Base-by-base conservation (phyloP, 371 early-diverging fungal species). In the Haplosporangium sp. region DNA sequence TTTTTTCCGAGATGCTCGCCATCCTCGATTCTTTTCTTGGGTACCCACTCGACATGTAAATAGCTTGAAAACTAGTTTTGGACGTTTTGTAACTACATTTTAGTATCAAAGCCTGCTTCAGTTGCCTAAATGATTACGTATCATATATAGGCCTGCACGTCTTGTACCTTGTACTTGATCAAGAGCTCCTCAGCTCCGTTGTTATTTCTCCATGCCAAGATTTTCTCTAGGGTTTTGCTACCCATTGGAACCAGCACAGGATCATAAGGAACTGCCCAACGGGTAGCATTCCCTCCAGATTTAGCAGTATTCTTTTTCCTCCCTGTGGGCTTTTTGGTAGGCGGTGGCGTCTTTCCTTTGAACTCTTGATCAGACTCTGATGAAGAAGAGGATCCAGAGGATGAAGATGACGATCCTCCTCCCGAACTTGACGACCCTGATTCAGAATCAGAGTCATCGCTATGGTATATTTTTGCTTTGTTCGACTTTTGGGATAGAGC, bases 31-130 rank as follows among this genome's bases (percentile, higher is more conserved):
- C 83, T 86, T 34, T 85, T 76, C 53, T 89, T 72, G 11, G 90
- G 86, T 1, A 97, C 89, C 96, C 97, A 96, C 66, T 95, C 95
- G 3, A 92, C 90, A 75, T 96, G 96, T 59, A 90, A 86, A 78
- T 93, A 96, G 84, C 93, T 92, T 83, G 92, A 61, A 39, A 72
- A 81, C 82, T 88, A 50, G 72, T 13, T 39, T 9, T 61, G 39
- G 13, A 47, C 20, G 2, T 11, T 60, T 39, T 8, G 35, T 27
- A 27, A 27, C 27, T 27, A 27, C 27, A 1, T 27, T 0, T 37
- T 45, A 35, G 9, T 47, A 37, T 50, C 7, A 35, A 48, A 39
- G 63, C 27, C 7, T 50, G 50, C 15, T 50, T 50, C 50, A 2
- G 9, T 15, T 27, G 53, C 3, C 15, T 37, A 6, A 35, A 20